Conservation (phyloP, 805 yeast genomes). For the Saccharomyces jurei region DNA sequence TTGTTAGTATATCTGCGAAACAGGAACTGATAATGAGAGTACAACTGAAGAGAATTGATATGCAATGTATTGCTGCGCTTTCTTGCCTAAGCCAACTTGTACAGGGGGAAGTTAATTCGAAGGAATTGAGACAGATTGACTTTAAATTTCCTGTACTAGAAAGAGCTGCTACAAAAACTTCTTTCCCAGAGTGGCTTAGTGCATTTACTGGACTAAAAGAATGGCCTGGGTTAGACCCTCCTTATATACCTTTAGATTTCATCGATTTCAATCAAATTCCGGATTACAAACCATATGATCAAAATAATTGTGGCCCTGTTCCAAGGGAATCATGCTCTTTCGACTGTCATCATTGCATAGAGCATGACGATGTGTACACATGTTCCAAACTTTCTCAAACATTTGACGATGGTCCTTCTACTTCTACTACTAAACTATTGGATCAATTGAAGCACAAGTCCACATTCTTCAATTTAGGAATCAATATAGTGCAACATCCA, state of each 20-base stretch:
- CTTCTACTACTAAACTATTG: constrained; percentile 53
- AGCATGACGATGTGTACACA: constrained; percentile 62
- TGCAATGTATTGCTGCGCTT: not conserved
- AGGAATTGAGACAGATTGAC: not conserved
- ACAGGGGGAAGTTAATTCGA: not conserved
- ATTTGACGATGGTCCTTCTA: constrained; percentile 88
- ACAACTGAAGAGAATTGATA: not conserved
- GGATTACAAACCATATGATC: constrained; percentile 37
- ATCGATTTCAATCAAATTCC: constrained; percentile 50
- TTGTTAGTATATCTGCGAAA: not conserved
- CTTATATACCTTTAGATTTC: constrained; percentile 70
- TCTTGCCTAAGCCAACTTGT: not conserved
- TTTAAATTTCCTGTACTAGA: not conserved
- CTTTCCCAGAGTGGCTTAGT: constrained; percentile 72
- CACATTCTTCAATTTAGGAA: constrained; percentile 78
- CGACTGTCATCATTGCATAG: constrained; percentile 72
- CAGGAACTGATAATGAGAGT: not conserved
- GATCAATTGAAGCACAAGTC: constrained; percentile 43
- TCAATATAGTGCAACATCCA: constrained; percentile 68
- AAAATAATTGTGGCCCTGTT: constrained; percentile 49
- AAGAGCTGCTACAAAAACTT: constrained; percentile 20
- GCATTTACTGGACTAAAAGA: constrained; percentile 57
- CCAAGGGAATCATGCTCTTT: constrained; percentile 59
- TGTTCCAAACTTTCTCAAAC: constrained; percentile 72
- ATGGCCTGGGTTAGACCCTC: constrained; percentile 84